Evolutionary conservation across 2,329 filamentous ascomycete genomes (phyloP).

Genomic region (Emmonsia crescens): DNA sequence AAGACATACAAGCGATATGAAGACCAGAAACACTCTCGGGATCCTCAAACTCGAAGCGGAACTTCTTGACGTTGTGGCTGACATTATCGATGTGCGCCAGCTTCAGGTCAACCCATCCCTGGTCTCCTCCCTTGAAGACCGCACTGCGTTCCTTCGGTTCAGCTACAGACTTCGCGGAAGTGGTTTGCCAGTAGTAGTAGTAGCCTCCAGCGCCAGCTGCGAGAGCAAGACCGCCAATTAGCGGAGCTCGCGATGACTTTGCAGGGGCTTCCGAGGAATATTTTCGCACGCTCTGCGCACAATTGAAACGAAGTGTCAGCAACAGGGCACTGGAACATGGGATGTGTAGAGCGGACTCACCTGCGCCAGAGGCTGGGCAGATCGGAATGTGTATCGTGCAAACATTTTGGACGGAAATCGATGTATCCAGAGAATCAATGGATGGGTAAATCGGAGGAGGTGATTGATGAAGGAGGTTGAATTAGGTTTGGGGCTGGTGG

Average conservation of each 20-base stretch:
- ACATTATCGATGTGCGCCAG: constrained; percentile 66
- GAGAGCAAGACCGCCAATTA: constrained; percentile 41
- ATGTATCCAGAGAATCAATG: not conserved
- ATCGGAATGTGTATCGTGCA: constrained; percentile 53
- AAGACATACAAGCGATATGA: constrained; percentile 55
- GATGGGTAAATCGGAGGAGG: not conserved
- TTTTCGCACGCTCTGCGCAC: constrained; percentile 48
- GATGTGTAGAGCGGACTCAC: constrained; percentile 36
- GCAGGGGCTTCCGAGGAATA: constrained; percentile 57
- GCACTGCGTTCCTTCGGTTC: constrained; percentile 32
- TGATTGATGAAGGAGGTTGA: not conserved
- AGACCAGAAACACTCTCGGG: constrained; percentile 76
- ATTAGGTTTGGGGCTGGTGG: not conserved
- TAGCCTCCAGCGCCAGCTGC: constrained; percentile 48
- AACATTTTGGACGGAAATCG: constrained; percentile 46
- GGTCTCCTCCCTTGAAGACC: constrained; percentile 71
- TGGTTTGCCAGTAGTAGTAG: constrained; percentile 38
- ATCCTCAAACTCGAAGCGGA: constrained; percentile 80
- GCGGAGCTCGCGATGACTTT: constrained; percentile 48
- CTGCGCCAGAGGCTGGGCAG: constrained; percentile 53
- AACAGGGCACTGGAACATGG: constrained; percentile 3
- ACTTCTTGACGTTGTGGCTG: constrained; percentile 91
- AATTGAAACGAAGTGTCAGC: constrained; percentile 9
- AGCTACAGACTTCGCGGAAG: constrained; percentile 23
- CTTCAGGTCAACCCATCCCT: constrained; percentile 76